Percentiles rank a stretch among this genome's conserved stretches.
Evolutionary conservation across 2,329 filamentous ascomycete species (phyloP).

Genomic region (Hypomyces rosellus): DNA sequence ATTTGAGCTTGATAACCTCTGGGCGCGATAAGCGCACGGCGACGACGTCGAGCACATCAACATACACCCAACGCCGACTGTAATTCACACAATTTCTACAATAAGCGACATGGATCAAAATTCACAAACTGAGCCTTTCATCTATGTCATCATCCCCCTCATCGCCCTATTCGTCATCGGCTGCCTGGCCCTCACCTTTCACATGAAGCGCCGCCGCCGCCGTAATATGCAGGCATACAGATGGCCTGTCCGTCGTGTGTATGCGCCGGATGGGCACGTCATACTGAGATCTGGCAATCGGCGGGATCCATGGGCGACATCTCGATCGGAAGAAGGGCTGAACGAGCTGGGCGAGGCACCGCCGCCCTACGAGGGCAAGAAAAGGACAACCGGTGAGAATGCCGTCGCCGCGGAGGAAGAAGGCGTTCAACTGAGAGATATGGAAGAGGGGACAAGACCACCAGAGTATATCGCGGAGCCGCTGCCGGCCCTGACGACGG

Average conservation of each 20-base stretch:
- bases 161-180: constrained; percentile 37
- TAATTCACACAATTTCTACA: no score
- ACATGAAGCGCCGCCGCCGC: constrained; percentile 35
- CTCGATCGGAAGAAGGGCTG: constrained; percentile 45
- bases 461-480: constrained; percentile 24
- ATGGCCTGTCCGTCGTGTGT: constrained; percentile 11
- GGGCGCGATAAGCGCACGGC: no score
- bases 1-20: no score
- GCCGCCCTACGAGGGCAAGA: constrained; percentile 49
- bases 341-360: constrained; percentile 60
- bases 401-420: neutral
- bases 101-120: constrained; percentile 8
- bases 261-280: constrained; percentile 21
- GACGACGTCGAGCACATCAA: neutral
- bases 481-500: constrained; percentile 17
- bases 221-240: constrained; percentile 9
- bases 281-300: constrained; percentile 4
- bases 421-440: constrained; percentile 18
- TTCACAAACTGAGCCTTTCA: constrained; percentile 45
- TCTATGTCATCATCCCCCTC: constrained; percentile 49
- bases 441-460: constrained; percentile 22
- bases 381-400: constrained; percentile 9
- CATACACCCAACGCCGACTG: neutral
- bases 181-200: constrained; percentile 33
- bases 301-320: constrained; percentile 17